phyloP scores from a whole-genome alignment of 306 rosid genomes.

The Prunus dulcis region DNA sequence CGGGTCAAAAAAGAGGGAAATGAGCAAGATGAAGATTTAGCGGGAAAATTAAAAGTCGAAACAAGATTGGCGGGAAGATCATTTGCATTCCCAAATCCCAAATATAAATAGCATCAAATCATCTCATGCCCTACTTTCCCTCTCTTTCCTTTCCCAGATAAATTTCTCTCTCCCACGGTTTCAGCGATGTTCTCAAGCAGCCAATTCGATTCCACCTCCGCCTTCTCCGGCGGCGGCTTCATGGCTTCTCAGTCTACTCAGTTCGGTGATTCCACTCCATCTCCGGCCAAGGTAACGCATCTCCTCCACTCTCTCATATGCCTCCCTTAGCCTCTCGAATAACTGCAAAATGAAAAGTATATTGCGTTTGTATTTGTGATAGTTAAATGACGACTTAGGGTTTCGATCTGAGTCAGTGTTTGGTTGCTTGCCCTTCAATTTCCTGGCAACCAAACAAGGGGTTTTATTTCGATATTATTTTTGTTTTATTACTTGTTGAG shows the following conservation, averaged over 20 bases:
- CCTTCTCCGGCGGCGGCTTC: slow-evolving; percentile 69
- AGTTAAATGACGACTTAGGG: not conserved
- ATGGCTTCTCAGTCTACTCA: slow-evolving; percentile 53
- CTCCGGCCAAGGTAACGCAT: slow-evolving; percentile 46
- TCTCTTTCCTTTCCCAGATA: not conserved
- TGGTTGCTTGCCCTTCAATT: not conserved
- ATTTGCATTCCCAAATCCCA: not conserved
- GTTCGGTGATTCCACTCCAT: slow-evolving; percentile 48
- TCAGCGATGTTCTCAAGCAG: slow-evolving; percentile 60
- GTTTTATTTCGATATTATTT: not conserved
- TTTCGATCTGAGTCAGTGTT: not conserved
- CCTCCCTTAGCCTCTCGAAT: slow-evolving; percentile 8
- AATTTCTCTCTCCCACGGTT: slow-evolving; percentile 32
- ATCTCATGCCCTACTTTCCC: not conserved
- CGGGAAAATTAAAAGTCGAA: not conserved
- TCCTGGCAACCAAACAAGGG: slow-evolving; percentile 1
- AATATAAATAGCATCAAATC: slow-evolving; percentile 1
- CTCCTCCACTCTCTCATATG: not conserved
- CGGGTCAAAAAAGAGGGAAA: not conserved
- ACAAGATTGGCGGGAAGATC: slow-evolving; percentile 26
- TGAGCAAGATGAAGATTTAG: not conserved
- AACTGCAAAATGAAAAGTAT: not conserved
- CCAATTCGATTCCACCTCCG: slow-evolving; percentile 57
- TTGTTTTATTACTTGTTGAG: not conserved
- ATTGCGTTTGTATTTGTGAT: not conserved